A percentile compares a stretch with the other conserved stretches of the same genome.
Evolutionary conservation across 169 alveolate species (phyloP).

Genomic region (Plasmodium inui): DNA sequence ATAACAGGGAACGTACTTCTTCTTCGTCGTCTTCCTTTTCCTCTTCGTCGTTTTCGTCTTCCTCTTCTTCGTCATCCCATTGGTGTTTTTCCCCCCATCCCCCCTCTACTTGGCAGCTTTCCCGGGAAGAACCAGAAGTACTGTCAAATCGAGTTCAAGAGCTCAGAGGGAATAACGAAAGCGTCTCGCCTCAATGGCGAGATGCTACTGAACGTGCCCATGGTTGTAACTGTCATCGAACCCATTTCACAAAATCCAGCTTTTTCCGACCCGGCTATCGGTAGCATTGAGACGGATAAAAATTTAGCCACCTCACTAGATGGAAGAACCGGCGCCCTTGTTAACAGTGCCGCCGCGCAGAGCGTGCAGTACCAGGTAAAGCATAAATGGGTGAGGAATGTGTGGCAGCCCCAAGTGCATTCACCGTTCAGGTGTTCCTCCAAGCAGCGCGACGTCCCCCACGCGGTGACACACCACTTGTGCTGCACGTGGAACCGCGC

Average conservation of each 20-base stretch:
- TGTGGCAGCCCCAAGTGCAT: too few relatives aligned
- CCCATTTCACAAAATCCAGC: slow-evolving; percentile 36
- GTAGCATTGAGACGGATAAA: slow-evolving; percentile 1
- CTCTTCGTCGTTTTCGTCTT: neutral
- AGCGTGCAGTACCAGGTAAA: slow-evolving; percentile 23
- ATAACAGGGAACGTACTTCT: neutral
- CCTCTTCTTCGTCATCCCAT: neutral
- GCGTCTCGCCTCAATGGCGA: slow-evolving; percentile 77
- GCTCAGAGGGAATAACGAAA: slow-evolving; percentile 77
- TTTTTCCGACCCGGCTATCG: slow-evolving; percentile 14
- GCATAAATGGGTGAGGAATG: neutral
- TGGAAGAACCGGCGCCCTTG: neutral
- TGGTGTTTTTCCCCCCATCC: neutral
- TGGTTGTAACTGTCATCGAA: slow-evolving; percentile 77
- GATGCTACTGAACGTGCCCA: slow-evolving; percentile 51
- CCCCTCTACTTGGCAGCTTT: slow-evolving; percentile 7
- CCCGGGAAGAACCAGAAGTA: slow-evolving; percentile 76
- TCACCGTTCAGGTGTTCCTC: too few relatives aligned
- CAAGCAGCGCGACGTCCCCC: too few relatives aligned
- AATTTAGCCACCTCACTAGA: neutral
- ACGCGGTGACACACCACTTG: too few relatives aligned
- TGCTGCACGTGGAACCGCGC: too few relatives aligned
- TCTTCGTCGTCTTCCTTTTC: neutral
- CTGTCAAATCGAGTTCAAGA: slow-evolving; percentile 77
- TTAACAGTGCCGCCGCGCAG: neutral